phyloP scores from a whole-genome alignment of 1,139 yeast species.

The Debaryomyces subglobosus region DNA sequence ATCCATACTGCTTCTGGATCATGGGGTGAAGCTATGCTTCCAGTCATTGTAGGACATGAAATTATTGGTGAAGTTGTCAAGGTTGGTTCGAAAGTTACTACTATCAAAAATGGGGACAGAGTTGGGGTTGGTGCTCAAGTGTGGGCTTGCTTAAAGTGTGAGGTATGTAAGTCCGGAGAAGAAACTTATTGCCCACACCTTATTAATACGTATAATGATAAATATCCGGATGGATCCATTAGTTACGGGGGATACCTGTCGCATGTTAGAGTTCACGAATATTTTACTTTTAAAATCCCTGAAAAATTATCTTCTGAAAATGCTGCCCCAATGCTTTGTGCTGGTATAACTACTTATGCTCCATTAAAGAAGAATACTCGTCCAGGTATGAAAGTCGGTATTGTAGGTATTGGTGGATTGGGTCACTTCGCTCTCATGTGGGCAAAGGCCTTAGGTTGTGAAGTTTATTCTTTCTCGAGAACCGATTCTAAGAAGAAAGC shows the following conservation, averaged over 20 bases:
- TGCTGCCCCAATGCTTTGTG: slow-evolving; percentile 58
- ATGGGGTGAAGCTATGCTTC: slow-evolving; percentile 36
- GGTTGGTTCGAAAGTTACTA: slow-evolving; percentile 40
- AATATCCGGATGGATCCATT: slow-evolving; percentile 46
- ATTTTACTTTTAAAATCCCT: slow-evolving; percentile 52
- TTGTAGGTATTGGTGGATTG: slow-evolving; percentile 63
- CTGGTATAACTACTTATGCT: slow-evolving; percentile 55
- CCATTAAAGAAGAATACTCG: slow-evolving; percentile 48
- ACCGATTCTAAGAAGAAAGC: slow-evolving; percentile 50
- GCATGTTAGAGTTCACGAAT: slow-evolving; percentile 50
- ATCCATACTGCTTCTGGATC: slow-evolving; percentile 44
- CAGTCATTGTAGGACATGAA: slow-evolving; percentile 52
- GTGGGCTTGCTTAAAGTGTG: slow-evolving; percentile 47
- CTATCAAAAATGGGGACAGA: slow-evolving; percentile 44
- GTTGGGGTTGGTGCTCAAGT: slow-evolving; percentile 57
- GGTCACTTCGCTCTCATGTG: slow-evolving; percentile 64
- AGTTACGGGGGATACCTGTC: slow-evolving; percentile 60
- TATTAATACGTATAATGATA: slow-evolving; percentile 45
- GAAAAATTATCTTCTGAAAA: slow-evolving; percentile 40
- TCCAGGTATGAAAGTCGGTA: slow-evolving; percentile 51
- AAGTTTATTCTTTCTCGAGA: slow-evolving; percentile 58
- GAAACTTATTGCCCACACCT: slow-evolving; percentile 50
- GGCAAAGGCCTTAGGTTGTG: slow-evolving; percentile 60
- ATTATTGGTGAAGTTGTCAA: slow-evolving; percentile 48
- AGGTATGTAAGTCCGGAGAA: slow-evolving; percentile 42